Conservation (phyloP, 805 yeast species). For the Ogataea polymorpha region DNA sequence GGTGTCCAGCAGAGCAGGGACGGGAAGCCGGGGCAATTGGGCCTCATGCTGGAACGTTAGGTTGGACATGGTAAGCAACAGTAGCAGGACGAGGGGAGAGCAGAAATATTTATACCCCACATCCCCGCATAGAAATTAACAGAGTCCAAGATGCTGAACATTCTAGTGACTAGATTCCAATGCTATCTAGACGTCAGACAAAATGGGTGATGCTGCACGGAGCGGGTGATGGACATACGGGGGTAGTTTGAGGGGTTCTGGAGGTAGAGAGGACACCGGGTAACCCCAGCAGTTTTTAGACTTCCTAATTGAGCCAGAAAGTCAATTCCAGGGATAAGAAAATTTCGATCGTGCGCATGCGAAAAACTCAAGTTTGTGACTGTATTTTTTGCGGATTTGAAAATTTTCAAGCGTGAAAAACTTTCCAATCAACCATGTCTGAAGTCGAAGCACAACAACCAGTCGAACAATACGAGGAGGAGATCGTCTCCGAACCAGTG, state of each 20-base stretch:
- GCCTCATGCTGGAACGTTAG: slow-evolving; percentile 41
- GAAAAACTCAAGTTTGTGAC: slow-evolving; percentile 6
- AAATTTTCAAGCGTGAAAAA: slow-evolving; percentile 16
- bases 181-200: too few relatives aligned
- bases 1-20: slow-evolving; percentile 54
- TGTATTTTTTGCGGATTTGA: slow-evolving; percentile 7
- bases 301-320: slow-evolving; percentile 30
- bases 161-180: too few relatives aligned
- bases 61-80: slow-evolving; percentile 2
- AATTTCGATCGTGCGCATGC: slow-evolving; percentile 12
- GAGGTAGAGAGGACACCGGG: slow-evolving; percentile 12
- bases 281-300: slow-evolving; percentile 17
- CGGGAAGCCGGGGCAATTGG: slow-evolving; percentile 54
- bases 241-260: too few relatives aligned
- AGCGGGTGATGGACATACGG: background rate
- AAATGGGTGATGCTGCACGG: background rate
- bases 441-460: slow-evolving; percentile 76
- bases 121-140: slow-evolving; percentile 5
- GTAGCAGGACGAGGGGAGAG: slow-evolving; percentile 2
- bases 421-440: slow-evolving; percentile 51
- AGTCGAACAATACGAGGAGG: slow-evolving; percentile 50
- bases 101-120: slow-evolving; percentile 9
- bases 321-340: slow-evolving; percentile 27
- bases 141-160: too few relatives aligned
- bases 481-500: slow-evolving; percentile 80